Base-by-base conservation (phyloP, 2,329 filamentous ascomycete genomes). In the Elsinoe necatrix region DNA sequence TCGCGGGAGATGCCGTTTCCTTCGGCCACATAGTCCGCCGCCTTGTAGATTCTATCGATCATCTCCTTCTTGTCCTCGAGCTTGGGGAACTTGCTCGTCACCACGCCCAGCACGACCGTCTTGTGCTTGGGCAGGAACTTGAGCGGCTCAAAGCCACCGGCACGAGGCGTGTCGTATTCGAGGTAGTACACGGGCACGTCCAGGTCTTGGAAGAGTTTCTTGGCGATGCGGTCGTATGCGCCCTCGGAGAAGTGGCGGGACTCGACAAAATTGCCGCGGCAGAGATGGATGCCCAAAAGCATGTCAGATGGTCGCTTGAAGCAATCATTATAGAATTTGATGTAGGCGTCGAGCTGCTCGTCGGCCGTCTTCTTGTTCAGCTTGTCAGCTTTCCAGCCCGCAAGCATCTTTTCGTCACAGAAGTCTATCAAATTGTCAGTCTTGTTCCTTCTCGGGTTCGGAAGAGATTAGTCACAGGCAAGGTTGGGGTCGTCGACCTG, bases 201-300 rank as follows among this genome's bases (percentile, higher is more conserved):
- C 23, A 70, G 62, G 18, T 67, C 58, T 37, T 66, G 64, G 63
- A 70, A 70, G 4, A 70, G 63, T 48, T 65, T 69, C 16, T 61
- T 63, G 7, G 74, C 74, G 55, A 76, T 76, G 54, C 67, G 68
- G 59, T 76, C 74, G 62, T 77, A 76, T 16, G 72, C 72, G 25
- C 74, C 74, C 58, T 76, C 73, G 18, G 69, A 71, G 63, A 76
- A 76, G 57, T 77, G 74, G 41, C 71, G 68, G 58, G 69, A 72
- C 56, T 72, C 72, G 27, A 76, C 68, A 57, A 75, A 77, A 63
- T 77, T 77, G 11, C 74, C 73, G 55, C 74, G 66, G 77, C 87
- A 90, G 54, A 90, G 75, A 67, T 91, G 87, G 14, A 91, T 83
- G 45, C 87, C 87, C 2, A 87, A 78, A 69, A 89, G 86, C 76